Evolutionary conservation across 192 early-diverging fungal species (phyloP), one percentile per base, ranked within the genome.

Genomic region (Allomyces arbusculus): DNA sequence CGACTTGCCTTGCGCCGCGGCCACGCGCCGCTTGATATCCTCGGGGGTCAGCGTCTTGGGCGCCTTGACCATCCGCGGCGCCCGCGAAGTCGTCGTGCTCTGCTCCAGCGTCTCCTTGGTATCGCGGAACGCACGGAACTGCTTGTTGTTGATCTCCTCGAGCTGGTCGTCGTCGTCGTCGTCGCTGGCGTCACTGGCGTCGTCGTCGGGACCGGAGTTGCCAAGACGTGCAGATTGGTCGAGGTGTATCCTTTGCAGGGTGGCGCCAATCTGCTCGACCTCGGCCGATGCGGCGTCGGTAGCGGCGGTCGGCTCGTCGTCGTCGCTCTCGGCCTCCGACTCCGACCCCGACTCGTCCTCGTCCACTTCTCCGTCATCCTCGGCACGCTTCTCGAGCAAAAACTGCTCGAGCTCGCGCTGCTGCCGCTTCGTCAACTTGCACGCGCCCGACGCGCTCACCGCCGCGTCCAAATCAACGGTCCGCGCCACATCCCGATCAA

Each of bases 241-340:
- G 7, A 40, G 33, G 33, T 40, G 33, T 40, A 40, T 40, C 33
- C 33, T 40, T 58, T 58, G 64, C 62, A n/a, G 67, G 65, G 40
- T 66, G 68, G 10, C 67, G 58, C 19, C 61, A 63, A 45, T 65
- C 74, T 28, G 68, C 12, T 68, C 64, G 9, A 25, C 66, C 11
- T 64, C 69, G 23, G 62, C 69, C 19, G 50, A 61, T 0, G 61
- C 20, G 44, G 5, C 61, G 3, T 16, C 10, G 4, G 62, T 62
- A 0, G 62, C 43, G 61, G 61, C 43, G 19, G 62, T 19, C 4
- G 22, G 62, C 62, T 80, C 77, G 16, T 80, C 78, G 66, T 81
- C 80, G 55, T 79, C 76, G 58, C 80, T 79, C 24, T 82, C 84
- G 19, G 74, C 68, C 25, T 78, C 77, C 22, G 77, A 76, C 61